Conservation (phyloP, 208 protist genomes). For the Paratrypanosoma confusum region DNA sequence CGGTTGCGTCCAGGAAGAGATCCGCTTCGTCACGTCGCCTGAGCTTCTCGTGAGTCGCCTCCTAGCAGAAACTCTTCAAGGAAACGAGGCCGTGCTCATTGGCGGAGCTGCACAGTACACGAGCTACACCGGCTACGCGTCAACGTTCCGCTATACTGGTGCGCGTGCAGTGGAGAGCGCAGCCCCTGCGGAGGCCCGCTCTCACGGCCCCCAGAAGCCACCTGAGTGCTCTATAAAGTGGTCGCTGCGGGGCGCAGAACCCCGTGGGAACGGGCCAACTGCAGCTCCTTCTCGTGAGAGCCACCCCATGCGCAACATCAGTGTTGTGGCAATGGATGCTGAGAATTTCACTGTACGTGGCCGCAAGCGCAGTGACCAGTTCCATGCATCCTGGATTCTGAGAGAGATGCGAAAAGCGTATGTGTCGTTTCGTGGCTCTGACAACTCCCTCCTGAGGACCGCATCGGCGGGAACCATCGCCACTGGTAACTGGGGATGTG, state of each 20-base stretch:
- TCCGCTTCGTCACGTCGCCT: constrained; percentile 70
- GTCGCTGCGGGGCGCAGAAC: background rate
- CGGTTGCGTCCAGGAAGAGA: constrained; percentile 87
- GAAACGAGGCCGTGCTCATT: constrained; percentile 64
- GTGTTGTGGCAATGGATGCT: constrained; percentile 70
- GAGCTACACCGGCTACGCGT: constrained; percentile 54
- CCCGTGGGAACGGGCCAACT: background rate
- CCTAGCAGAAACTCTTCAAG: constrained; percentile 43
- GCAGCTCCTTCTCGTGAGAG: too few relatives aligned
- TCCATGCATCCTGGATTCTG: constrained; percentile 11
- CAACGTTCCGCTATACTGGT: constrained; percentile 36
- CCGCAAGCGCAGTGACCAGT: constrained; percentile 28
- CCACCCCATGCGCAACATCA: constrained; percentile 23
- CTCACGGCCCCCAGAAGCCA: background rate
- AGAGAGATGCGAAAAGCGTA: constrained; percentile 85
- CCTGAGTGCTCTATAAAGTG: background rate
- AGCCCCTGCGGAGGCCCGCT: background rate
- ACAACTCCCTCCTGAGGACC: constrained; percentile 5
- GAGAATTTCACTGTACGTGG: constrained; percentile 16
- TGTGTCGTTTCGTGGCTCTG: constrained; percentile 40
- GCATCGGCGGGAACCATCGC: constrained; percentile 27
- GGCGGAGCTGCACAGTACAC: constrained; percentile 43
- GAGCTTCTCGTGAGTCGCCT: constrained; percentile 68
- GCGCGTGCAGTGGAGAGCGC: background rate
- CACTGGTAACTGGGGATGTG: constrained; percentile 88